Evolutionary conservation across 331 rosid species (phyloP).

Genomic region (Cydonia oblonga): DNA sequence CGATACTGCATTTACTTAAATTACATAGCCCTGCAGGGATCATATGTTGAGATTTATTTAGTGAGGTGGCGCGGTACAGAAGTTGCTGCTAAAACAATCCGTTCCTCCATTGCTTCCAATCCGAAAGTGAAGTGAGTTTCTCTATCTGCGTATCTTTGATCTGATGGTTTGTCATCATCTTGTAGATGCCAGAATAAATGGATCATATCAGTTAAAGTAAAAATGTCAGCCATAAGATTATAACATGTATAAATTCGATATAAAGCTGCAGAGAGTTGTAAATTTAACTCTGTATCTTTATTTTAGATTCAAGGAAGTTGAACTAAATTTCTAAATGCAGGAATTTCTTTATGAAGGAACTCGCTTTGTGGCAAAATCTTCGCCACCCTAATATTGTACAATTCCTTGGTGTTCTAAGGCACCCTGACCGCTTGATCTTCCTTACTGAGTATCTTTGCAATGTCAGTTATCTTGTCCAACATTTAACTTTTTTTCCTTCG

Average conservation of each 20-base stretch:
- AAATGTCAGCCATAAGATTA: background rate
- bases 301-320: background rate
- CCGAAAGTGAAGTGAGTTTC: slow-evolving; percentile 6
- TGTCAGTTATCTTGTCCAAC: background rate
- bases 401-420: slow-evolving; percentile 21
- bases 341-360: slow-evolving; percentile 13
- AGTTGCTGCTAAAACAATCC: slow-evolving; percentile 24
- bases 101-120: slow-evolving; percentile 16
- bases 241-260: background rate
- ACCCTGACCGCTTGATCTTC: slow-evolving; percentile 19
- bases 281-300: background rate
- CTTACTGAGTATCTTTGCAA: slow-evolving; percentile 20
- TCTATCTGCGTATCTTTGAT: background rate
- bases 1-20: background rate
- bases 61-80: slow-evolving; percentile 24
- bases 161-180: background rate
- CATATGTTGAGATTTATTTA: slow-evolving; percentile 19
- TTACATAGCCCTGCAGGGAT: slow-evolving; percentile 4
- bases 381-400: slow-evolving; percentile 30
- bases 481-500: background rate
- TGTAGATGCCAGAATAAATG: background rate
- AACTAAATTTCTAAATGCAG: slow-evolving; percentile 5
- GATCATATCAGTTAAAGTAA: background rate
- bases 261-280: background rate
- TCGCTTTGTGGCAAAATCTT: slow-evolving; percentile 19